Evolutionary conservation across 176 grass and related monocot species (phyloP).

Genomic region (Paspalum notatum): DNA sequence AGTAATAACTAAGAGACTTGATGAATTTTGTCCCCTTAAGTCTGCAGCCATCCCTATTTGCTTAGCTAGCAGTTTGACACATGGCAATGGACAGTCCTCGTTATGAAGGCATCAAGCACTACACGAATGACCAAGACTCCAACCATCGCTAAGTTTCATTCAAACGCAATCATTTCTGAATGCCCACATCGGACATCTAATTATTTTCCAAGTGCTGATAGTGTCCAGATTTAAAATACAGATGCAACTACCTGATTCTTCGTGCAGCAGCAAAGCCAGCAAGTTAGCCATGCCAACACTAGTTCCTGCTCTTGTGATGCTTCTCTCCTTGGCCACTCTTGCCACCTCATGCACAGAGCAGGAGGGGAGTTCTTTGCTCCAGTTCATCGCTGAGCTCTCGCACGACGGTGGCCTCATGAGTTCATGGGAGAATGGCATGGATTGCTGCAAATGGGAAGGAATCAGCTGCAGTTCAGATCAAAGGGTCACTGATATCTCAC

Average conservation of each 20-base stretch:
- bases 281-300: neutral
- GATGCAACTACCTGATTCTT: neutral
- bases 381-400: constrained; percentile 7
- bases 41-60: too few species aligned
- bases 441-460: constrained; percentile 46
- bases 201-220: too few species aligned
- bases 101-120: too few species aligned
- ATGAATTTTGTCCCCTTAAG: too few species aligned
- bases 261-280: neutral
- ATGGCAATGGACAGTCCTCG: too few species aligned
- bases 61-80: too few species aligned
- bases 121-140: too few species aligned
- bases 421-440: neutral
- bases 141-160: too few species aligned
- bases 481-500: neutral
- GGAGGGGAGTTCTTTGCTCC: constrained; percentile 37
- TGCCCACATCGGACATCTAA: too few species aligned
- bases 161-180: too few species aligned
- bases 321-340: constrained; percentile 13
- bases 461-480: constrained; percentile 7
- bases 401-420: neutral
- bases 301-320: neutral
- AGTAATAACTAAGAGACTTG: too few species aligned
- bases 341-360: neutral
- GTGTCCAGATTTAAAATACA: too few species aligned